phyloP scores from a whole-genome alignment of 2,329 filamentous ascomycete species.

The Pyrenophora teres region DNA sequence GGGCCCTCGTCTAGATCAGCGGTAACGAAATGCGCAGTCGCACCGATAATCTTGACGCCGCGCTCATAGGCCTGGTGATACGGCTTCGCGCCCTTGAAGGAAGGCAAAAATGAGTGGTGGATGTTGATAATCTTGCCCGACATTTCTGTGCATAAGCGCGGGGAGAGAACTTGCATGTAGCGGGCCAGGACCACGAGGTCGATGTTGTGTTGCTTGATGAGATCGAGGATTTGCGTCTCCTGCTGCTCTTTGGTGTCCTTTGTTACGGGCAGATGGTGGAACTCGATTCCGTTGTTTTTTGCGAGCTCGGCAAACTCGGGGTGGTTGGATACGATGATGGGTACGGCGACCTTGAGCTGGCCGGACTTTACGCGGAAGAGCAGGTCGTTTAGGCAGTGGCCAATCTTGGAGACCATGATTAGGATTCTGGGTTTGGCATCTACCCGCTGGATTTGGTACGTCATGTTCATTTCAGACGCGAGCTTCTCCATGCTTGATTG shows the following conservation, averaged over 20 bases:
- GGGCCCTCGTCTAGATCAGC: constrained; percentile 84
- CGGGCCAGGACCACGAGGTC: constrained; percentile 81
- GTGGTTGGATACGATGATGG: constrained; percentile 82
- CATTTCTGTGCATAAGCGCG: constrained; percentile 75
- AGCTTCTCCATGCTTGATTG: constrained; percentile 65
- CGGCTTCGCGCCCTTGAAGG: constrained; percentile 85
- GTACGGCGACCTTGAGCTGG: constrained; percentile 75
- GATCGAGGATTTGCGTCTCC: constrained; percentile 71
- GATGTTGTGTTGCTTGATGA: constrained; percentile 70
- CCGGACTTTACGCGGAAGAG: constrained; percentile 77
- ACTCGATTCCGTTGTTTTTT: constrained; percentile 74
- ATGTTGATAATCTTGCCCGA: constrained; percentile 90
- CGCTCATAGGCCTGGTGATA: constrained; percentile 88
- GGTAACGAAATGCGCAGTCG: constrained; percentile 84
- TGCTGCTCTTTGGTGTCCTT: constrained; percentile 77
- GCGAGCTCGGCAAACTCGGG: constrained; percentile 72
- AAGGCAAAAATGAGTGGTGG: constrained; percentile 84
- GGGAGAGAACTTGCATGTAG: constrained; percentile 86
- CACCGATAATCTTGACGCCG: constrained; percentile 86
- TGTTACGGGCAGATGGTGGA: constrained; percentile 79
- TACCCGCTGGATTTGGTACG: constrained; percentile 71
- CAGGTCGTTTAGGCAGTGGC: constrained; percentile 82
- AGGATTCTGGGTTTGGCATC: constrained; percentile 74
- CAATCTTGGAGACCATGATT: constrained; percentile 90
- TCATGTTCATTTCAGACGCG: constrained; percentile 67